Base-by-base conservation (phyloP, 345 rosid species). In the Citrus trifoliata region DNA sequence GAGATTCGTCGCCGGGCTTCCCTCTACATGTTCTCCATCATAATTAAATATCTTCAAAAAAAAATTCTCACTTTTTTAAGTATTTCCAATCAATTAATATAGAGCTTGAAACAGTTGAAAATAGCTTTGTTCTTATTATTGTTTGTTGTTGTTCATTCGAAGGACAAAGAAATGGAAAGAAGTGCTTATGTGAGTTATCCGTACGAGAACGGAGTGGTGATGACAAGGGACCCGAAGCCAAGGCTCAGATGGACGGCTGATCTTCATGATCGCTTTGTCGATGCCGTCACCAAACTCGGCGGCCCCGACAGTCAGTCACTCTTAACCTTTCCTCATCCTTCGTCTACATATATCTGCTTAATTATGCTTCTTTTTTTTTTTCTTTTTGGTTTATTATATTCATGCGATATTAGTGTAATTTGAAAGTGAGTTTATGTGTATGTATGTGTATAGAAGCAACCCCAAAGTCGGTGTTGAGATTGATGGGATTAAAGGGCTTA, bases 401-500 rank as follows among this genome's bases (percentile, higher is more conserved):
- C 18, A 4, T 51, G 5, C 7, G 51, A 42, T 42, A 42, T 51
- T 51, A 4, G 21, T 18, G 56, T 51, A 14, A 73, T n/a, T 5
- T 59, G 1, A 14, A 73, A 73, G 42, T 19, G 28, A 30, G 53
- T 60, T 65, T 42, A 38, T 82, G 53, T 40, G 59, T 62, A 16
- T 51, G 56, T 51, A 13, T 4, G 16, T 46, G 51, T 3, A 46
- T 81, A 95, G 99, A 90, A 79, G 99, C 99, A 58, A 95, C 99
- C 65, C 99, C 99, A 28, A 95, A 95, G 74, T 86, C 98, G 1
- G 98, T 93, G 76, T 68, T 92, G 79, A 90, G 91, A 78, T 25
- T 93, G 46, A 95, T 95, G 99, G 99, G 98, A 40, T 74, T 92
- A 58, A 95, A 95, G 84, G 99, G 99, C 37, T 87, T 95, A 84